These are phyloP conservation scores for Phytopythium oedochilum DNA, from an alignment of 352 stramenopile genomes.

Conservation along the genomic window DNA sequence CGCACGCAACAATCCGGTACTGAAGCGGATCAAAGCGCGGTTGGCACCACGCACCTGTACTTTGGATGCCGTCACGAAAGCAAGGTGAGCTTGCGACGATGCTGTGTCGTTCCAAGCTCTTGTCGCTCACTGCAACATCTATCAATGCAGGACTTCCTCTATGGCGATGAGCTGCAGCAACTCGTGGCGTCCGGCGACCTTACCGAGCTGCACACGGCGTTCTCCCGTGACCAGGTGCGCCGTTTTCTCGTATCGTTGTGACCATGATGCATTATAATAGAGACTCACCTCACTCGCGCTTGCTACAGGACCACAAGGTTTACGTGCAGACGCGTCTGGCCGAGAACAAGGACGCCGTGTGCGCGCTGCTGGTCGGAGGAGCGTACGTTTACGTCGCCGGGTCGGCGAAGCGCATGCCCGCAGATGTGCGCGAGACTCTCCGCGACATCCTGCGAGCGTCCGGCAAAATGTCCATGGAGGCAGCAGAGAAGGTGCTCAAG, in stretches of 20 bases:
- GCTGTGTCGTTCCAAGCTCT: neutral
- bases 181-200: conserved; percentile 51
- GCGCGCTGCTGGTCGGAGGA: conserved; percentile 58
- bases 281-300: neutral
- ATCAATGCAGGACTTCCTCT: conserved; percentile 79
- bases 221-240: conserved; percentile 84
- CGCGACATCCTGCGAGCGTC: conserved; percentile 79
- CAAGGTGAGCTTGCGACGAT: conserved; percentile 35
- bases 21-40: neutral
- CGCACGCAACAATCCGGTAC: conserved; percentile 10
- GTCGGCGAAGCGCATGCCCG: conserved; percentile 90
- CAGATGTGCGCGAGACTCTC: conserved; percentile 87
- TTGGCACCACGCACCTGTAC: conserved; percentile 57
- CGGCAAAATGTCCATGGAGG: conserved; percentile 57
- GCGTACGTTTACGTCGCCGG: conserved; percentile 83
- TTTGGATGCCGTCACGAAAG: conserved; percentile 86
- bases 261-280: neutral
- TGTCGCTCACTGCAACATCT: conserved; percentile 3
- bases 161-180: conserved; percentile 64
- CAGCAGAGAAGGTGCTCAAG: conserved; percentile 76
- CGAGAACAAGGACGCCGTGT: conserved; percentile 76
- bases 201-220: conserved; percentile 78
- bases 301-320: conserved; percentile 69
- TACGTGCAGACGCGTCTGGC: conserved; percentile 89
- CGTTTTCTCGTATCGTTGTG: neutral